phyloP scores from a whole-genome alignment of 1,284 basidiomycete genomes.

The Melampsora americana region DNA sequence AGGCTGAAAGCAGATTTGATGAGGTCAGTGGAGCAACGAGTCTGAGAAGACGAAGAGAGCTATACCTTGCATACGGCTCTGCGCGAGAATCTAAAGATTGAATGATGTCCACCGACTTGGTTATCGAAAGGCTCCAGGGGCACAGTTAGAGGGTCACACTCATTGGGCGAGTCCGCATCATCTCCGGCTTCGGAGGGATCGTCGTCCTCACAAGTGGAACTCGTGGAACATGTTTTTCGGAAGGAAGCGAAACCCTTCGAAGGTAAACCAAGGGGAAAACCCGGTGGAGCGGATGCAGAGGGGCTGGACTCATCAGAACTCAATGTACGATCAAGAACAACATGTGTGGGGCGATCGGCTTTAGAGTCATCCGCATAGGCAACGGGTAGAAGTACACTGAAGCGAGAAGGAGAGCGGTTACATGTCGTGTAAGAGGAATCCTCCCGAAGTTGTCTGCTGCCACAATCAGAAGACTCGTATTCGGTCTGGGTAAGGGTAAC shows the following conservation, averaged over 20 bases:
- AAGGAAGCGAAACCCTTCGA: conserved; percentile 8
- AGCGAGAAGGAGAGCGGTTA: no score
- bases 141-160: conserved; percentile 68
- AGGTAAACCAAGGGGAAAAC: neutral
- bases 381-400: no score
- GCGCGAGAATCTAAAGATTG: conserved; percentile 97
- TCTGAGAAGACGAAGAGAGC: conserved; percentile 29
- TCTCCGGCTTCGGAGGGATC: conserved; percentile 23
- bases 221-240: conserved; percentile 6
- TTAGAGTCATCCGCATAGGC: no score
- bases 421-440: no score
- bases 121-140: conserved; percentile 94
- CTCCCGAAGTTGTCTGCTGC: no score
- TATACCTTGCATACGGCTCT: conserved; percentile 95
- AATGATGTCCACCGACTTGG: conserved; percentile 93
- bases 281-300: neutral
- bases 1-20: conserved; percentile 62
- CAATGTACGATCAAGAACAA: no score
- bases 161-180: conserved; percentile 39
- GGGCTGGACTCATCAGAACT: no score
- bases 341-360: no score
- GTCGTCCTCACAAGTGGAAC: conserved; percentile 17
- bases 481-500: no score
- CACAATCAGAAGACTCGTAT: no score
- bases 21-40: conserved; percentile 33